phyloP scores from a whole-genome alignment of 2,329 filamentous ascomycete genomes.

The Pseudocercospora musae region DNA sequence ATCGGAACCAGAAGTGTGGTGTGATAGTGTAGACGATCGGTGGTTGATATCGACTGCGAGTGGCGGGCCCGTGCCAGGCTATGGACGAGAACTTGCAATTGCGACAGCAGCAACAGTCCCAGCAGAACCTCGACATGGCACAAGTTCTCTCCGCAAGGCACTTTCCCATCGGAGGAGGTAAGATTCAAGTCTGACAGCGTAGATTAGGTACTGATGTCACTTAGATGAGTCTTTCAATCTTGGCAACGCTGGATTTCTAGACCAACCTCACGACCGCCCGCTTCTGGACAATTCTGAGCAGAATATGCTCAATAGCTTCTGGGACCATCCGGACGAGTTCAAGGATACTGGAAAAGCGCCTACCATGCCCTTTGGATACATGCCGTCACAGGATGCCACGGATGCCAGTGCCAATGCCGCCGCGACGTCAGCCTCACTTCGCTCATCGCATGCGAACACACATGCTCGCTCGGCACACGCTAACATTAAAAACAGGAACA shows the following conservation, averaged over 20 bases:
- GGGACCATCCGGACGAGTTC: slow-evolving; percentile 15
- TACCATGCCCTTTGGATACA: slow-evolving; percentile 4
- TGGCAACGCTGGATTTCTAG: background rate
- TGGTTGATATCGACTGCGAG: background rate
- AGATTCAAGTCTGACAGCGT: background rate
- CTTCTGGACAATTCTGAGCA: slow-evolving; percentile 13
- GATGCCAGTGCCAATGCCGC: background rate
- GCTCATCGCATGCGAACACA: background rate
- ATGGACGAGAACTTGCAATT: slow-evolving; percentile 11
- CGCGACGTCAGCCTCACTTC: background rate
- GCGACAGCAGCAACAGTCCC: slow-evolving; percentile 1
- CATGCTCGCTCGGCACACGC: background rate
- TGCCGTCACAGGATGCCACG: slow-evolving; percentile 3
- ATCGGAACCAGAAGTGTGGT: background rate
- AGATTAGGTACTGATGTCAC: background rate
- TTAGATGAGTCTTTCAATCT: background rate
- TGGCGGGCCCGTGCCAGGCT: slow-evolving; percentile 9
- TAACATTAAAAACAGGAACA: slow-evolving; percentile 1
- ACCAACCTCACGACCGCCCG: slow-evolving; percentile 2
- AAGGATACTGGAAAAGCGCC: slow-evolving; percentile 5
- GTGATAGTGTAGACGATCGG: background rate
- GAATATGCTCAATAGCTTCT: slow-evolving; percentile 14
- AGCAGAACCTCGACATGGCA: slow-evolving; percentile 10
- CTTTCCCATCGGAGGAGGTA: background rate
- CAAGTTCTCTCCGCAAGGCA: slow-evolving; percentile 2